These are phyloP conservation scores for Pseudoneurospora amorphoporcata DNA, from an alignment of 495 filamentous ascomycete genomes.

Conservation along the genomic window DNA sequence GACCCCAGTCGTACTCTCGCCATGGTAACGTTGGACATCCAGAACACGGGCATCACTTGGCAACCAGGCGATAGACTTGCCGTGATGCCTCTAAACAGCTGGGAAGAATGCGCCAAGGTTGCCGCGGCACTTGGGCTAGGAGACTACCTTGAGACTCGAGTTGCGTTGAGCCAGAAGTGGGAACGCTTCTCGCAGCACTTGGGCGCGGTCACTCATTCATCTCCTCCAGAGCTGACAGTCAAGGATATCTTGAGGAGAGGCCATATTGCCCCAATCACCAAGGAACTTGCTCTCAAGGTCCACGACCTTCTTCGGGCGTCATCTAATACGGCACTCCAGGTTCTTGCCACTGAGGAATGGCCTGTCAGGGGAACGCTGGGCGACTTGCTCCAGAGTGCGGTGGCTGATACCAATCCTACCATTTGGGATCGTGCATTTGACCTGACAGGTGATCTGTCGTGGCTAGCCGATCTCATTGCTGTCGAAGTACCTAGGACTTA, in stretches of 20 bases:
- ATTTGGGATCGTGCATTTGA: conserved; percentile 41
- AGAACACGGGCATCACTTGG: conserved; percentile 39
- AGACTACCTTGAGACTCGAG: conserved; percentile 25
- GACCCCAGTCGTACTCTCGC: conserved; percentile 35
- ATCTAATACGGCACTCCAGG: conserved; percentile 36
- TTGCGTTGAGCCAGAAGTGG: conserved; percentile 28
- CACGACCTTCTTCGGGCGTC: conserved; percentile 34
- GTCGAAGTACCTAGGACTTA: conserved; percentile 42
- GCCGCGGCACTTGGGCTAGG: conserved; percentile 34
- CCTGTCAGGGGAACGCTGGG: conserved; percentile 38
- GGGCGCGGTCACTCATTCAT: conserved; percentile 24
- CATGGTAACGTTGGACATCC: conserved; percentile 35
- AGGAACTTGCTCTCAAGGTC: conserved; percentile 34
- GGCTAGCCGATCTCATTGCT: conserved; percentile 34
- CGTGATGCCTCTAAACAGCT: conserved; percentile 40
- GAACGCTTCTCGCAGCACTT: conserved; percentile 35
- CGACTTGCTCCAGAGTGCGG: conserved; percentile 33
- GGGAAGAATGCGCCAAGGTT: conserved; percentile 38
- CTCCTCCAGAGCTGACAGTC: conserved; percentile 25
- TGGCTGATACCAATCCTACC: conserved; percentile 31
- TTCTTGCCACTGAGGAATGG: conserved; percentile 38
- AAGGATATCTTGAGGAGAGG: conserved; percentile 39
- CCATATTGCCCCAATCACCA: conserved; percentile 38
- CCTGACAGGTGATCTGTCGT: conserved; percentile 27
- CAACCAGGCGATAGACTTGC: conserved; percentile 40